Evolutionary conservation across 2,329 filamentous ascomycete species (phyloP).

Genomic region (Pseudogymnoascus sp.): DNA sequence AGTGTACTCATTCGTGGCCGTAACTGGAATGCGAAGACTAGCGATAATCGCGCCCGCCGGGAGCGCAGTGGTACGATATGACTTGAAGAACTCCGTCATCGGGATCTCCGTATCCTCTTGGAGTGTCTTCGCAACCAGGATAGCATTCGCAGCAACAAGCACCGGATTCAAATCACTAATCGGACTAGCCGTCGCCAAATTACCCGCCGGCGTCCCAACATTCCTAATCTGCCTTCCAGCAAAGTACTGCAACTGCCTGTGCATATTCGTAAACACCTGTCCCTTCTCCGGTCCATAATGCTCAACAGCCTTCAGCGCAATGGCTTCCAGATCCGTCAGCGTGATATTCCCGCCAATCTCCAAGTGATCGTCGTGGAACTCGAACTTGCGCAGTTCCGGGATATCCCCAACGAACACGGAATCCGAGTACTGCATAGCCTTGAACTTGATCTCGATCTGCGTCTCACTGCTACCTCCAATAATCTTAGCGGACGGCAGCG

Average conservation of each 20-base stretch:
- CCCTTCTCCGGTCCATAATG: conserved; percentile 57
- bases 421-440: conserved; percentile 79
- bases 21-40: conserved; percentile 75
- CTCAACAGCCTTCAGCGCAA: conserved; percentile 70
- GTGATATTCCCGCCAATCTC: conserved; percentile 91
- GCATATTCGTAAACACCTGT: conserved; percentile 82
- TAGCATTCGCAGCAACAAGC: conserved; percentile 77
- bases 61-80: conserved; percentile 79
- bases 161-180: conserved; percentile 96
- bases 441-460: conserved; percentile 98
- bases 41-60: conserved; percentile 76
- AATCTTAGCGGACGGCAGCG: conserved; percentile 79
- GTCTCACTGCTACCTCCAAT: conserved; percentile 96
- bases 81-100: conserved; percentile 87
- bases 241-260: conserved; percentile 92
- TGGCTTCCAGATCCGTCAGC: conserved; percentile 80
- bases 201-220: conserved; percentile 93
- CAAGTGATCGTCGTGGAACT: conserved; percentile 70
- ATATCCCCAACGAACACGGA: conserved; percentile 95
- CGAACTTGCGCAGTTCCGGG: conserved; percentile 74
- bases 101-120: conserved; percentile 73
- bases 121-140: conserved; percentile 71
- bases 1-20: conserved; percentile 73
- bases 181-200: conserved; percentile 86
- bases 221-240: conserved; percentile 93